Evolutionary conservation across 768 basidiomycete species (phyloP), one percentile per base, ranked within the genome.

Genomic region (Lactarius indigo): DNA sequence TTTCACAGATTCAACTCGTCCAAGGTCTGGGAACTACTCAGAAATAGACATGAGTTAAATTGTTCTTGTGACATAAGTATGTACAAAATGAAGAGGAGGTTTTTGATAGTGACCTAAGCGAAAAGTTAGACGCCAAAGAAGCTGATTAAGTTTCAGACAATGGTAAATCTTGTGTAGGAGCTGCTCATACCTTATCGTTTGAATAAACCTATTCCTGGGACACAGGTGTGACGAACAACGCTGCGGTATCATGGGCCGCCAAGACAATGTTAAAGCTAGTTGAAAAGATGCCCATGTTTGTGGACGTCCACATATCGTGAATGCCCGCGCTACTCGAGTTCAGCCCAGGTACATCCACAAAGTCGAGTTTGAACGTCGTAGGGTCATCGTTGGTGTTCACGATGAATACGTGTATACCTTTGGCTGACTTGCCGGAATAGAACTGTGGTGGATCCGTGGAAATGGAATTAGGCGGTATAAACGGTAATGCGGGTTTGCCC

Each of bases 261-360:
- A 86, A 75, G 42, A 73, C 77, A 35, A 80, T 71, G 9, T 79
- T 76, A 68, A 81, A 84, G 13, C 69, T 78, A 15, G 73, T 72
- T 8, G 74, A 68, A 69, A 77, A 81, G 2, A 75, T 79, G n/a
- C 81, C 82, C 7, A 84, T 62, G 72, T 83, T 79, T 9, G 68
- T 70, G 2, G 78, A 79, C 5, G 78, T 74, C 84, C 84, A 85
- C 85, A 85, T 86, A 66, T 86, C 83, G 64, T 83, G 83, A 23
- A 85, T 69, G 62, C 74, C 77, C 65, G 68, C 75, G 1, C 67
- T 77, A 15, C 74, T 74, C 8, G 59, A 56, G 2, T 58, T 62
- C 7, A 85, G 70, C 0, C 82, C 81, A 20, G 84, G 82, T 9
- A 84, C 80, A 57, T 78, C 79, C 6, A 78, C 78, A 50, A 85